These are phyloP conservation scores for Picochlorum sp. DNA, from an alignment of 139 green algal species.

Conservation along the genomic window DNA sequence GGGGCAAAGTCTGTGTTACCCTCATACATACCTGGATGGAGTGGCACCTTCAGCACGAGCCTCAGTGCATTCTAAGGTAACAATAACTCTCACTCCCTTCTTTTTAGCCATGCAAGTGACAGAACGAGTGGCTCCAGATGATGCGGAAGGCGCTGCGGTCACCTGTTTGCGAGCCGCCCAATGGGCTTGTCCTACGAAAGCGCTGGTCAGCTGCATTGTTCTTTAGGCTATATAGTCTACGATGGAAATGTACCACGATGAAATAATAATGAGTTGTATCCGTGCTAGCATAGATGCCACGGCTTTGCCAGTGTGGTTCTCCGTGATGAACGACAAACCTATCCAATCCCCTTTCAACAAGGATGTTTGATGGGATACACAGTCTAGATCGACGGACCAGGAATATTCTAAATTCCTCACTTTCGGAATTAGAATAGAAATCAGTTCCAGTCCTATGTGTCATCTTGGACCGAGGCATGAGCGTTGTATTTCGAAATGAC, in stretches of 20 bases:
- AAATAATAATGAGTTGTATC: too few species aligned
- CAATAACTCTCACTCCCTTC: slow-evolving; percentile 67
- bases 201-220: slow-evolving; percentile 39
- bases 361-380: too few species aligned
- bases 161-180: slow-evolving; percentile 28
- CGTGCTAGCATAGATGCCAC: too few species aligned
- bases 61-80: slow-evolving; percentile 94
- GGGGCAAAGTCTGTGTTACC: background rate
- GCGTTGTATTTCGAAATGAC: too few species aligned
- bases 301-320: too few species aligned
- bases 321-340: too few species aligned
- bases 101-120: slow-evolving; percentile 22
- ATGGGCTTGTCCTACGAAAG: slow-evolving; percentile 44
- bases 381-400: too few species aligned
- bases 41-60: slow-evolving; percentile 46
- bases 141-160: slow-evolving; percentile 20
- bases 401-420: too few species aligned
- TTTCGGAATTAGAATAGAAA: background rate
- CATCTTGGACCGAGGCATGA: background rate
- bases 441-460: background rate
- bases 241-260: too few species aligned
- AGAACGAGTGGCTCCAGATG: background rate
- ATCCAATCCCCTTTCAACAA: too few species aligned
- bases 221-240: too few species aligned
- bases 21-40: slow-evolving; percentile 29